A percentile compares a stretch with the other conserved stretches of the same genome.
Evolutionary conservation across 805 yeast genomes (phyloP).

Genomic region (Zygosaccharomyces pseudorouxii): DNA sequence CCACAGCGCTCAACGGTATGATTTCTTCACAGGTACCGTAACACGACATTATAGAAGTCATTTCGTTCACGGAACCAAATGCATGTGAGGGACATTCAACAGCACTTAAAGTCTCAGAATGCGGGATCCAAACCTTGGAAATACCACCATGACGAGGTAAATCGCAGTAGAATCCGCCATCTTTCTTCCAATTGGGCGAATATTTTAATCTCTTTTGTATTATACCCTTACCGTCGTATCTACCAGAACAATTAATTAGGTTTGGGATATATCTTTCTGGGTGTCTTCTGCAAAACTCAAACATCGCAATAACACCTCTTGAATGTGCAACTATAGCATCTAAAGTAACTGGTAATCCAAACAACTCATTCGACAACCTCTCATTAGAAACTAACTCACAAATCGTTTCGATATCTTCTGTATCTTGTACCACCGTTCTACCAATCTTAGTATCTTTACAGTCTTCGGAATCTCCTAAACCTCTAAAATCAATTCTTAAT

Average conservation of each 20-base stretch:
- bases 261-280: slow-evolving; percentile 46
- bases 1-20: slow-evolving; percentile 61
- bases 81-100: slow-evolving; percentile 44
- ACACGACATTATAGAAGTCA: slow-evolving; percentile 55
- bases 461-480: slow-evolving; percentile 72
- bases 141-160: slow-evolving; percentile 51
- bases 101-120: slow-evolving; percentile 48
- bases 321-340: slow-evolving; percentile 72
- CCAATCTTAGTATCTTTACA: slow-evolving; percentile 38
- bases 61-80: slow-evolving; percentile 40
- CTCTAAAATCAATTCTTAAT: slow-evolving; percentile 78
- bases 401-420: slow-evolving; percentile 58
- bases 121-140: slow-evolving; percentile 41
- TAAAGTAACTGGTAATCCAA: slow-evolving; percentile 43
- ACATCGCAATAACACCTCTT: slow-evolving; percentile 72
- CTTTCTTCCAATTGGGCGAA: slow-evolving; percentile 38
- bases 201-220: slow-evolving; percentile 35
- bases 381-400: slow-evolving; percentile 32
- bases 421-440: slow-evolving; percentile 58
- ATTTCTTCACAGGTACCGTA: slow-evolving; percentile 68
- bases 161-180: slow-evolving; percentile 39
- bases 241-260: slow-evolving; percentile 67
- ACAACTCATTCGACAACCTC: slow-evolving; percentile 26
- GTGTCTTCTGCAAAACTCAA: slow-evolving; percentile 54
- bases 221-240: slow-evolving; percentile 54